Evolutionary conservation across 306 rosid genomes (phyloP).

Genomic region (Clitoria ternatea): DNA sequence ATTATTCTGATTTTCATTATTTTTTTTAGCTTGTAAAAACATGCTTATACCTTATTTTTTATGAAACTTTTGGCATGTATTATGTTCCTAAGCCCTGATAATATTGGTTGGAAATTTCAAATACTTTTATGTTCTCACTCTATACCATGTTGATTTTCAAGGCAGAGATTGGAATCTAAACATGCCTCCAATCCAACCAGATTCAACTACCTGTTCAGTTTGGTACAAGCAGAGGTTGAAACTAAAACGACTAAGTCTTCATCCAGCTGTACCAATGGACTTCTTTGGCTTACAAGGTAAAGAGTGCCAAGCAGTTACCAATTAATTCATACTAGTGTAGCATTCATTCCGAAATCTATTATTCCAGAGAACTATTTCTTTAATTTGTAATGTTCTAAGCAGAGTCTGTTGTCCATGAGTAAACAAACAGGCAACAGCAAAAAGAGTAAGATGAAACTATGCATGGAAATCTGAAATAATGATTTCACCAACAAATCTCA

Average conservation of each 20-base stretch:
- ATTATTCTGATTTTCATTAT: background rate
- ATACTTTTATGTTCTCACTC: slow-evolving; percentile 18
- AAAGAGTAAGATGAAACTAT: background rate
- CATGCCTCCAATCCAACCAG: slow-evolving; percentile 51
- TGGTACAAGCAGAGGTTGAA: slow-evolving; percentile 82
- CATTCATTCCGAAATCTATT: slow-evolving; percentile 14
- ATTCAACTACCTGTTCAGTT: slow-evolving; percentile 64
- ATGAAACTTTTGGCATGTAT: background rate
- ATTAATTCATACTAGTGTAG: slow-evolving; percentile 13
- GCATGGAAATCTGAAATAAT: background rate
- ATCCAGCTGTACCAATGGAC: slow-evolving; percentile 97
- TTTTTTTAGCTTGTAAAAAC: background rate
- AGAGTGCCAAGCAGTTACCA: background rate
- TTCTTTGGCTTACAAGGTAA: slow-evolving; percentile 99
- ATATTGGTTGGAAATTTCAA: slow-evolving; percentile 3
- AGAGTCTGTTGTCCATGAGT: background rate
- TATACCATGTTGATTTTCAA: slow-evolving; percentile 22
- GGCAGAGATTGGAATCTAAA: slow-evolving; percentile 86
- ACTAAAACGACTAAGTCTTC: slow-evolving; percentile 73
- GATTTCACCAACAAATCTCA: background rate
- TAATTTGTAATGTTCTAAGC: background rate
- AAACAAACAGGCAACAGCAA: background rate
- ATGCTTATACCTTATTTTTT: background rate
- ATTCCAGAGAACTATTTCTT: background rate
- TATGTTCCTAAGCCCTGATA: background rate